phyloP scores from a whole-genome alignment of 2,329 filamentous ascomycete species.

The Cladosporium halotolerans region DNA sequence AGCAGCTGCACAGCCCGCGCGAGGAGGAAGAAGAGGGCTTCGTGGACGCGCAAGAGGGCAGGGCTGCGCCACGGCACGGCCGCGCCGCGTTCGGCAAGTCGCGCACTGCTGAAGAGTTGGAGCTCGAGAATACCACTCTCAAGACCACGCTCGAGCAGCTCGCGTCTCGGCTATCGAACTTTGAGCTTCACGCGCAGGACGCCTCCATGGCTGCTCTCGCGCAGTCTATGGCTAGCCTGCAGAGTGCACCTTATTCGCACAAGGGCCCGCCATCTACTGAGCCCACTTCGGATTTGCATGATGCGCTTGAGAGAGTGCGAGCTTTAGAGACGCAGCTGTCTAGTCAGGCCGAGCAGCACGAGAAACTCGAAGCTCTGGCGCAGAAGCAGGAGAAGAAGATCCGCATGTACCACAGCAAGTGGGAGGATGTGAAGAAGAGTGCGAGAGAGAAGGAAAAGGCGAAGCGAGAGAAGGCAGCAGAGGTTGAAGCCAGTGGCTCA shows the following conservation, averaged over 20 bases:
- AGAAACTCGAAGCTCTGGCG: conserved; percentile 54
- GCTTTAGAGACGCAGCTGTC: conserved; percentile 59
- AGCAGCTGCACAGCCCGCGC: conserved; percentile 26
- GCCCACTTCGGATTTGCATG: conserved; percentile 21
- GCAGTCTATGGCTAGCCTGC: conserved; percentile 61
- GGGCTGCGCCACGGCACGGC: conserved; percentile 35
- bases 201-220: conserved; percentile 67
- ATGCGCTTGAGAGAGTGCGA: conserved; percentile 18
- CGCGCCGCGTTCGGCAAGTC: conserved; percentile 32
- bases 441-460: conserved; percentile 35
- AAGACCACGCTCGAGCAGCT: conserved; percentile 82
- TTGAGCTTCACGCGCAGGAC: conserved; percentile 86
- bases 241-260: conserved; percentile 15
- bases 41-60: conserved; percentile 63
- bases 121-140: conserved; percentile 79
- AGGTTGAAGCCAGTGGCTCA: neutral
- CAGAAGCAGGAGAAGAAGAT: conserved; percentile 58
- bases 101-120: conserved; percentile 80
- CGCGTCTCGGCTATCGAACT: conserved; percentile 80
- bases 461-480: conserved; percentile 7
- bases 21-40: conserved; percentile 72
- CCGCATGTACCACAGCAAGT: conserved; percentile 59
- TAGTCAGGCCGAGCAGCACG: conserved; percentile 52
- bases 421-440: conserved; percentile 63
- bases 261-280: neutral